Evolutionary conservation across 768 basidiomycete genomes (phyloP).

Genomic region (Kwoniella europaea): DNA sequence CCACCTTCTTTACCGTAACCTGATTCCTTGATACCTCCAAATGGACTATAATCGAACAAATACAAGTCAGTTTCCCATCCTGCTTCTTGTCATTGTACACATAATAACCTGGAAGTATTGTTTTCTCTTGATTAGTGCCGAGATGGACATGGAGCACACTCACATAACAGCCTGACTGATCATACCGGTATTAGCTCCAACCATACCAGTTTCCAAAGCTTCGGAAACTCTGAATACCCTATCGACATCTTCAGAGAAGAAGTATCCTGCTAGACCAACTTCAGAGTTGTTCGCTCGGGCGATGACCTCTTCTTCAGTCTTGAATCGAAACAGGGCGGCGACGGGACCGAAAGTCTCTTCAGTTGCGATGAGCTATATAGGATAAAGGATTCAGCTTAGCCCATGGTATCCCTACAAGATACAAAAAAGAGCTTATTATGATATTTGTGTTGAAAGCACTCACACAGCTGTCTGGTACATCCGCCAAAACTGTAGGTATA

Average conservation of each 20-base stretch:
- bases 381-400: conserved; percentile 15
- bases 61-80: conserved; percentile 13
- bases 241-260: conserved; percentile 84
- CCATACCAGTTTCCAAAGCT: conserved; percentile 90
- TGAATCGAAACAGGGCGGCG: conserved; percentile 73
- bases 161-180: conserved; percentile 54
- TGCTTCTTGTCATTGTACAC: no score
- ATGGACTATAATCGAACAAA: conserved; percentile 24
- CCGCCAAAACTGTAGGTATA: conserved; percentile 80
- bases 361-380: conserved; percentile 62
- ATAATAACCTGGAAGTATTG: no score
- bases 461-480: conserved; percentile 71
- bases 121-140: no score
- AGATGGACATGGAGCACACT: conserved; percentile 18
- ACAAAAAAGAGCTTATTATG: not conserved
- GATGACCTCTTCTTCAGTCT: conserved; percentile 92
- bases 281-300: conserved; percentile 74
- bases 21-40: conserved; percentile 66
- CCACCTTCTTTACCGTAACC: conserved; percentile 85
- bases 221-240: conserved; percentile 94
- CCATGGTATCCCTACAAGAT: not conserved
- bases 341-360: conserved; percentile 93
- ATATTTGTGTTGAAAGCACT: conserved; percentile 12
- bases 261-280: conserved; percentile 90
- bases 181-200: conserved; percentile 55